Evolutionary conservation across 148 eudicot species (phyloP), one percentile per base, ranked within the genome.

Genomic region (Suaeda aralocaspica): DNA sequence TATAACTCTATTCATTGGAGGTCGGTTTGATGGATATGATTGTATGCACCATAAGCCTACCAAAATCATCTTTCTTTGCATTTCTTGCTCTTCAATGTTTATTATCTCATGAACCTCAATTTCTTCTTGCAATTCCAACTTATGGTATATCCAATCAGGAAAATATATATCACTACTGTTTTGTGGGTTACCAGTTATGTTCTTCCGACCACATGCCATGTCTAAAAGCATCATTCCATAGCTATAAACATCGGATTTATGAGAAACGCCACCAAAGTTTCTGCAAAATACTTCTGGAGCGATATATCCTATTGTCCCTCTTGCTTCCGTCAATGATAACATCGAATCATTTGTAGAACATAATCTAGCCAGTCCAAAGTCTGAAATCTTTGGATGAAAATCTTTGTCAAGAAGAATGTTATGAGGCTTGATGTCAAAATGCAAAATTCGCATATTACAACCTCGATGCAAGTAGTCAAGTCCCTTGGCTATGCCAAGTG

Each of bases 361-460:
- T 50, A 72, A 14, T 64, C 72, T 77, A 16, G 83, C 78, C 1
- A 81, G 59, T 12, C 80, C 83, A 58, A 80, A 76, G 61, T 80
- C 81, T 2, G 78, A 70, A 26, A 81, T 77, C 74, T 81, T 80
- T 0, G 83, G 77, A 21, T 66, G 34, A 25, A 76, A 62, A 0
- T n/a, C n/a, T n/a, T n/a, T n/a, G n/a, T n/a, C n/a, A n/a, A n/a
- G n/a, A n/a, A n/a, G n/a, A n/a, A n/a, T n/a, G n/a, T n/a, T n/a
- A n/a, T n/a, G n/a, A n/a, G n/a, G n/a, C n/a, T n/a, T n/a, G n/a
- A n/a, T n/a, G n/a, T n/a, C n/a, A n/a, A n/a, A n/a, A n/a, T n/a
- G n/a, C n/a, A n/a, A n/a, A n/a, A n/a, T n/a, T n/a, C n/a, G n/a
- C n/a, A n/a, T n/a, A n/a, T n/a, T n/a, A n/a, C n/a, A n/a, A n/a